Evolutionary conservation across 305 asterid genomes (phyloP).

Genomic region (Euphrasia arctica): DNA sequence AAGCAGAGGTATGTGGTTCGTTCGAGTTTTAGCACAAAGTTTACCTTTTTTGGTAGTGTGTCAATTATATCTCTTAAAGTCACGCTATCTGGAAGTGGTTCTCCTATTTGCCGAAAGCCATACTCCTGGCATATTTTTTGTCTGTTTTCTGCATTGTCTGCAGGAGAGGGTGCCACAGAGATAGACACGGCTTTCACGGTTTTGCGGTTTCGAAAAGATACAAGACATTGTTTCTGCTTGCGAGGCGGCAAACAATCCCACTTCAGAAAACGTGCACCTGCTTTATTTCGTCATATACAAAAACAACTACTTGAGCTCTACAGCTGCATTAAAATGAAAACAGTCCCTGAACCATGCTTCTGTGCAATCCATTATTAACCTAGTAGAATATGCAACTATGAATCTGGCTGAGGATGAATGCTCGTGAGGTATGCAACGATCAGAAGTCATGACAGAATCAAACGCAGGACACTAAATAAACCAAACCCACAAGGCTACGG

Average conservation of each 20-base stretch:
- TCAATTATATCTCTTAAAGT: constrained; percentile 69
- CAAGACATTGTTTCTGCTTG: constrained; percentile 38
- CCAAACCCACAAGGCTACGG: constrained; percentile 7
- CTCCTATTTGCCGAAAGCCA: constrained; percentile 91
- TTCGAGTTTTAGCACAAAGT: constrained; percentile 6
- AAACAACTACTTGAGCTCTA: neutral
- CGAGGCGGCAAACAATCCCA: constrained; percentile 55
- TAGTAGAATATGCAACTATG: neutral
- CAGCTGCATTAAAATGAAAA: neutral
- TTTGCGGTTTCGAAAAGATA: constrained; percentile 40
- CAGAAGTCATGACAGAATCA: too few species aligned
- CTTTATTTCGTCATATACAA: constrained; percentile 17
- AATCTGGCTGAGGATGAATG: too few species aligned
- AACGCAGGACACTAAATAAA: constrained; percentile 13
- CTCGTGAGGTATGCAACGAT: neutral
- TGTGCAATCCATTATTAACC: neutral
- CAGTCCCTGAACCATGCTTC: neutral
- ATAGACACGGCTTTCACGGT: constrained; percentile 65
- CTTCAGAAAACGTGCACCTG: constrained; percentile 56
- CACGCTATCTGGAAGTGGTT: constrained; percentile 82
- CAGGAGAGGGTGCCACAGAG: constrained; percentile 58
- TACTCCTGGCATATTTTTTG: constrained; percentile 54
- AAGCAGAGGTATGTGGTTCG: neutral
- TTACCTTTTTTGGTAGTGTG: constrained; percentile 86
- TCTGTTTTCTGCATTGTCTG: constrained; percentile 54